Evolutionary conservation across 345 rosid genomes (phyloP).

Genomic region (Kernera saxatilis): DNA sequence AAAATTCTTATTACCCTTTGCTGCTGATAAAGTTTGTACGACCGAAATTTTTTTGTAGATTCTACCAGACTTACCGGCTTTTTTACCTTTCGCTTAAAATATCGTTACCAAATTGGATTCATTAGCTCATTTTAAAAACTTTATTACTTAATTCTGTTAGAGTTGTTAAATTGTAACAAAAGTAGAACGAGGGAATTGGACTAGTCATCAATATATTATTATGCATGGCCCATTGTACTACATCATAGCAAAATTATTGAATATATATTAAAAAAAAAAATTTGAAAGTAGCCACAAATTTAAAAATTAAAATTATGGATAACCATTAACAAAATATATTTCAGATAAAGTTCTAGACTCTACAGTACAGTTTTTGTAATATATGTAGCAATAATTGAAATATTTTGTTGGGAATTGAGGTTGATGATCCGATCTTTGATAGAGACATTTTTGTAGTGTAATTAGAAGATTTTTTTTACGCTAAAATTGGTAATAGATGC

Average conservation of each 20-base stretch:
- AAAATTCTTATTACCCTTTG: background rate
- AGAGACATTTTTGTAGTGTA: background rate
- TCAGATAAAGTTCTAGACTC: background rate
- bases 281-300: background rate
- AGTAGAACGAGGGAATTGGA: background rate
- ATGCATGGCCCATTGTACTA: constrained; percentile 6
- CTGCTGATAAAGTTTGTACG: background rate
- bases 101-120: background rate
- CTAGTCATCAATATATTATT: background rate
- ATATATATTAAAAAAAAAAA: background rate
- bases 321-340: background rate
- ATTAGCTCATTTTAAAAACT: background rate
- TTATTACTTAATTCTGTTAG: background rate
- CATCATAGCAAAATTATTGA: background rate
- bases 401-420: background rate
- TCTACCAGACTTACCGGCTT: background rate
- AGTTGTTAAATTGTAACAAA: background rate
- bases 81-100: background rate
- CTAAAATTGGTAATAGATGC: background rate
- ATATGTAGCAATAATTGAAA: background rate
- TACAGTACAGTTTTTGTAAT: background rate
- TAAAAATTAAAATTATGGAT: background rate
- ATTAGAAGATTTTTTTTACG: background rate
- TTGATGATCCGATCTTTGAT: background rate
- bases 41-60: background rate